Evolutionary conservation across 306 rosid species (phyloP).

Genomic region (Begonia masoniana): DNA sequence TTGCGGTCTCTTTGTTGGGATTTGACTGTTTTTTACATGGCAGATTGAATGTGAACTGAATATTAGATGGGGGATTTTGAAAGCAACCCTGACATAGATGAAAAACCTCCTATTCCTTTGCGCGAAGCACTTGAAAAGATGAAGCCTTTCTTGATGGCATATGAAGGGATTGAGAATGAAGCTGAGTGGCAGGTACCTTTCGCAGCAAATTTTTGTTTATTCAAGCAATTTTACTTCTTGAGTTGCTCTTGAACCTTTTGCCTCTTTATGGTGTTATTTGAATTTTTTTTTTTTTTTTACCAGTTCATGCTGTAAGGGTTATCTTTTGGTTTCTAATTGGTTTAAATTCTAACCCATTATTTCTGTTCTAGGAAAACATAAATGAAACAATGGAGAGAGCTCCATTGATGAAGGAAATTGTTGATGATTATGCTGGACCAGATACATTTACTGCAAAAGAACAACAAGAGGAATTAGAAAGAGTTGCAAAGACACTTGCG

Average conservation of each 20-base stretch:
- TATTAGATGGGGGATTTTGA: slow-evolving; percentile 73
- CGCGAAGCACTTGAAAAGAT: slow-evolving; percentile 80
- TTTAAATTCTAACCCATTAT: slow-evolving; percentile 2
- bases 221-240: not conserved
- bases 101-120: slow-evolving; percentile 69
- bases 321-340: slow-evolving; percentile 1
- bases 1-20: not conserved
- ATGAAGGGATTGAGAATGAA: slow-evolving; percentile 74
- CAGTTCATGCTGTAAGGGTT: not conserved
- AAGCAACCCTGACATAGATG: slow-evolving; percentile 76
- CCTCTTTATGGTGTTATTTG: not conserved
- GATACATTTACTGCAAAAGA: slow-evolving; percentile 83
- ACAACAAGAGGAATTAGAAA: slow-evolving; percentile 67
- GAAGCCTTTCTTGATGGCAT: slow-evolving; percentile 89
- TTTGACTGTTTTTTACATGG: slow-evolving; percentile 16
- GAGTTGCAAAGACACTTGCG: slow-evolving; percentile 78
- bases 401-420: slow-evolving; percentile 73
- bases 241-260: not conserved
- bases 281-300: not conserved
- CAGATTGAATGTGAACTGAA: slow-evolving; percentile 92
- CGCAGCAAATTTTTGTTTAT: slow-evolving; percentile 8
- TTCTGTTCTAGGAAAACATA: slow-evolving; percentile 43
- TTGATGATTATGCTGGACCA: slow-evolving; percentile 78
- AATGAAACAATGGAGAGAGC: slow-evolving; percentile 66
- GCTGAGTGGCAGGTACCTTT: slow-evolving; percentile 93